Base-by-base conservation (phyloP, 345 rosid genomes). In the Hibiscus trionum region DNA sequence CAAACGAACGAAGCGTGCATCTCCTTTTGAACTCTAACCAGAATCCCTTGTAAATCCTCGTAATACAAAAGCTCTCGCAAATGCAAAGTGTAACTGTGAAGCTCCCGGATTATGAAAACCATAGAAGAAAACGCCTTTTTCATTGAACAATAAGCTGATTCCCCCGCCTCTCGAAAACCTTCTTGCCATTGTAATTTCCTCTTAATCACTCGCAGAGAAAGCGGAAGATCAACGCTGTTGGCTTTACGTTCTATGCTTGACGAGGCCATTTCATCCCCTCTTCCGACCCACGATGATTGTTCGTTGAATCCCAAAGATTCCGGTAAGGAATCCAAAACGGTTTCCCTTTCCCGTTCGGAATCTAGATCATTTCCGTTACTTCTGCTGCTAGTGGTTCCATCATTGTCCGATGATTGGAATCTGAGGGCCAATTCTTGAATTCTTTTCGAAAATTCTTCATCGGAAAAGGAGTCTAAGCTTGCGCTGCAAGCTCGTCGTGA, bases 71-170 rank as follows among this genome's bases (percentile, higher is more conserved):
- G 1, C 80, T 90, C 96, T 52, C 97, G 83, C 97, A 90, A 88
- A 55, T 88, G 99, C 12, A 95, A 31, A 37, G 87, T 75, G 74
- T 77, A 88, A 78, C 96, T 85, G 2, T 92, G 97, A 7, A 95
- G 81, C 76, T 95, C 99, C 0, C 92, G 75, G 61, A 95, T 89
- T 73, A 95, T 95, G 49, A 92, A 95, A 77, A 95, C 99, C 99
- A 88, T 89, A 0, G 97, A 95, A 3, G 97, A 89, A 29, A 95
- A 95, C 1, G 99, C 99, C 76, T 79, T 90, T 58, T 82, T 92
- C 75, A 95, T 80, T 0, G 99, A 89, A 29, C 91, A 83, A 16
- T 76, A 86, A 11, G 97, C 89, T 0, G 88, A 81, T 73, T 88
- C 96, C 2, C 90, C 87, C 0, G 85, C 88, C 44, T 86, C 88